Percentiles rank a stretch among this genome's conserved stretches.
Evolutionary conservation across 2,329 filamentous ascomycete species (phyloP).

Genomic region (Fusarium vanettenii): DNA sequence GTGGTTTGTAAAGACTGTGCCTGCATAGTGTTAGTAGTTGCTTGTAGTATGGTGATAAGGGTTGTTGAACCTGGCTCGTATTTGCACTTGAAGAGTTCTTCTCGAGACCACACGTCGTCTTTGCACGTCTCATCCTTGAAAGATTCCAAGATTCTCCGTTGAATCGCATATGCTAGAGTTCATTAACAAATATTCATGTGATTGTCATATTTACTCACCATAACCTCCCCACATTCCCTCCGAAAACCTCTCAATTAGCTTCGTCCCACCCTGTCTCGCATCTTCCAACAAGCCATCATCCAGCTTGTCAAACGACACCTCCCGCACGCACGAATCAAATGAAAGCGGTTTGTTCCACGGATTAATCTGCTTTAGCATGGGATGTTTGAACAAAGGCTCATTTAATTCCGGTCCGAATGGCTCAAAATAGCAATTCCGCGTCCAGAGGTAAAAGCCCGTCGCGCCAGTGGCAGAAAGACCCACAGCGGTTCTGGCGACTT

Average conservation of each 20-base stretch:
- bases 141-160: conserved; percentile 22
- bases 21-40: background rate
- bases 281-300: conserved; percentile 18
- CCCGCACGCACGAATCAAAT: conserved; percentile 33
- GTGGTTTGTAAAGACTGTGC: conserved; percentile 36
- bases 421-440: conserved; percentile 36
- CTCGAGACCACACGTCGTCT: conserved; percentile 30
- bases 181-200: accelerated
- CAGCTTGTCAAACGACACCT: conserved; percentile 13
- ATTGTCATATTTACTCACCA: background rate
- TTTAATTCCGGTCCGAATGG: conserved; percentile 22
- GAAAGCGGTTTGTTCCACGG: conserved; percentile 35
- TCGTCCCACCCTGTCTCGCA: conserved; percentile 24
- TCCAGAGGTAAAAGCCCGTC: conserved; percentile 23
- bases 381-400: conserved; percentile 17
- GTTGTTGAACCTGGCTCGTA: conserved; percentile 31
- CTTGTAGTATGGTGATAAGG: too few relatives aligned
- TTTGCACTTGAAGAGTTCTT: conserved; percentile 23
- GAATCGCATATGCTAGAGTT: conserved; percentile 10
- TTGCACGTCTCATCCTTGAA: conserved; percentile 15
- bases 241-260: conserved; percentile 26
- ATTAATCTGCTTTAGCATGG: conserved; percentile 26
- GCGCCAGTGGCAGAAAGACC: conserved; percentile 13
- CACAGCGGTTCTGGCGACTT: background rate
- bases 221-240: conserved; percentile 38